phyloP scores from a whole-genome alignment of 2,329 filamentous ascomycete species.

The Zalaria obscura region DNA sequence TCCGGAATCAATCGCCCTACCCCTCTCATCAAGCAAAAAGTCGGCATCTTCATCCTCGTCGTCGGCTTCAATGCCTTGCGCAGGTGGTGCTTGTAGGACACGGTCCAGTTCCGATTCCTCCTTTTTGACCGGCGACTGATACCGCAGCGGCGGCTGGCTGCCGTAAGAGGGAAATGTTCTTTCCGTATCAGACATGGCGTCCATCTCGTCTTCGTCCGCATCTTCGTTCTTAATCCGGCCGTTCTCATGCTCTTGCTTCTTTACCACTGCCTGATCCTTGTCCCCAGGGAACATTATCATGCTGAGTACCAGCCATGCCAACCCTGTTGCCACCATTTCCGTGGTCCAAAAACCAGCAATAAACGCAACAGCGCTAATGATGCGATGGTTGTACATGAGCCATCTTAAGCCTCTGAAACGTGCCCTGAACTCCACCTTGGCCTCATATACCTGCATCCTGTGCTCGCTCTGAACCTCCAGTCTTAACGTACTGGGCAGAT shows the following conservation, averaged over 20 bases:
- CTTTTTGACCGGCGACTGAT: conserved; percentile 12
- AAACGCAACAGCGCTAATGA: conserved; percentile 55
- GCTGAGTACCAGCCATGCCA: conserved; percentile 48
- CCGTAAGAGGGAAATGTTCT: conserved; percentile 34
- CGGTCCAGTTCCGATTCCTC: conserved; percentile 9
- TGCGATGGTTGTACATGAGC: conserved; percentile 74
- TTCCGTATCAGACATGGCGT: conserved; percentile 29
- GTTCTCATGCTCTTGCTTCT: conserved; percentile 3
- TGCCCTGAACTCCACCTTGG: conserved; percentile 55
- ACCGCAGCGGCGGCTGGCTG: conserved; percentile 26
- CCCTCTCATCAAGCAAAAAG: conserved; percentile 23
- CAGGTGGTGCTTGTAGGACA: conserved; percentile 6
- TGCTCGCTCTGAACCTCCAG: conserved; percentile 57
- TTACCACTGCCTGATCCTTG: conserved; percentile 7
- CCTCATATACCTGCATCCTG: conserved; percentile 61
- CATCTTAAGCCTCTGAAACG: conserved; percentile 62
- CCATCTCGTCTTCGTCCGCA: conserved; percentile 9
- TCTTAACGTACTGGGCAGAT: conserved; percentile 39
- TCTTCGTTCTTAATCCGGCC: conserved; percentile 12
- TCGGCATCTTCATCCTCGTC: conserved; percentile 30
- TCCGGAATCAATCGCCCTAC: conserved; percentile 24
- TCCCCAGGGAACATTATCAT: conserved; percentile 20
- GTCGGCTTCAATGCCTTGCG: conserved; percentile 18
- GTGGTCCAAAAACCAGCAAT: conserved; percentile 61
- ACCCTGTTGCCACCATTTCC: conserved; percentile 52